Percentiles rank a stretch among this genome's conserved stretches.
These are phyloP conservation scores for Ustilago nuda DNA, from an alignment of 1,284 basidiomycete species.

Conservation along the genomic window DNA sequence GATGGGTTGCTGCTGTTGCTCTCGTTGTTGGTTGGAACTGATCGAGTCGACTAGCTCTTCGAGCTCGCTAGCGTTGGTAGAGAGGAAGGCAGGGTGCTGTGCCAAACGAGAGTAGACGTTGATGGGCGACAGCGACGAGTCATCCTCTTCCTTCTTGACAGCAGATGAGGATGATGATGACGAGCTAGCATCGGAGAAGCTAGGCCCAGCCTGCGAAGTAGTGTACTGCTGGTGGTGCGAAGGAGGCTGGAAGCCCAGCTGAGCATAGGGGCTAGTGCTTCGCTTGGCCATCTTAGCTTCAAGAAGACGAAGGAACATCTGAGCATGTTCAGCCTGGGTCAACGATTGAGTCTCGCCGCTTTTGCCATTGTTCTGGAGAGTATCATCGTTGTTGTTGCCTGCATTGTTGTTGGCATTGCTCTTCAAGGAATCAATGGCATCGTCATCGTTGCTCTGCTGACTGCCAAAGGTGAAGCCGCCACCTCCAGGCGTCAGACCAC, in stretches of 20 bases:
- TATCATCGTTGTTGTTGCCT: conserved; percentile 6
- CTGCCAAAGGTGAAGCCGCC: conserved; percentile 44
- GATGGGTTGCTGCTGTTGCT: conserved; percentile 17
- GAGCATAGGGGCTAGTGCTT: conserved; percentile 46
- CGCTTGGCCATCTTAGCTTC: conserved; percentile 55
- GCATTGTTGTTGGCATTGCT: conserved; percentile 5
- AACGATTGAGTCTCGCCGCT: conserved; percentile 21
- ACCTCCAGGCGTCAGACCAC: conserved; percentile 56
- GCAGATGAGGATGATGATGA: conserved; percentile 27
- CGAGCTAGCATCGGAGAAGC: conserved; percentile 32
- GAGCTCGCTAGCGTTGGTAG: conserved; percentile 56
- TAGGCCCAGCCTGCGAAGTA: conserved; percentile 26
- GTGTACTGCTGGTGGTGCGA: conserved; percentile 37
- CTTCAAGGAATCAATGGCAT: conserved; percentile 20
- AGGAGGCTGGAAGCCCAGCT: conserved; percentile 60
- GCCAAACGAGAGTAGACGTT: conserved; percentile 59
- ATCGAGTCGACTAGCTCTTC: conserved; percentile 62
- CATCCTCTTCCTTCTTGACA: conserved; percentile 24
- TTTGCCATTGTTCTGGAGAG: conserved; percentile 29
- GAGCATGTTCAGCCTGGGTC: conserved; percentile 52
- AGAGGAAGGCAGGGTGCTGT: conserved; percentile 61
- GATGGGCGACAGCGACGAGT: conserved; percentile 53
- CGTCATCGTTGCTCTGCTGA: conserved; percentile 25
- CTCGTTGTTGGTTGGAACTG: conserved; percentile 27
- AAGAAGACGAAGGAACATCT: conserved; percentile 55